Evolutionary conservation across 2,329 filamentous ascomycete species (phyloP), one percentile per base, ranked within the genome.

Genomic region (Emmonsia crescens): DNA sequence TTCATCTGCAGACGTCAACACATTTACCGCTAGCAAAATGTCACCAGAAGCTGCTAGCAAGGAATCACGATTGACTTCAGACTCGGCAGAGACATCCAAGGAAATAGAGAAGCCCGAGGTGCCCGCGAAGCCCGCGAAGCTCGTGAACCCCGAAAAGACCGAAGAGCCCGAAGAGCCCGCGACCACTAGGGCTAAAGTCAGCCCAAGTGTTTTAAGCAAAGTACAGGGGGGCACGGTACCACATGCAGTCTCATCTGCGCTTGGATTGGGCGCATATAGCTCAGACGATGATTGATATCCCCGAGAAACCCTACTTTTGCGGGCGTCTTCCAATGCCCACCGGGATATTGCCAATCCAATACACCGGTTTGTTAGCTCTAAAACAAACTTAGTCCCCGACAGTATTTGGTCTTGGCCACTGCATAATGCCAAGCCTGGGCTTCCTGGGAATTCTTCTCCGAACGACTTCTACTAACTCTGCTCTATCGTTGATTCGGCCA

Each of bases 231-330:
- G 24, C 6, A 14, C 60, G n/a, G 71, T 72, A 57, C 60, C 68
- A 49, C 21, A 27, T 27, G 21, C 12, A 38, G 60, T 68, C n/a
- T 42, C 70, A 12, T 58, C 64, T 19, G 67, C 67, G 19, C 68
- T 76, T 31, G 75, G 74, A 24, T 63, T 77, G 52, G 73, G 68
- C 21, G 73, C 67, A 19, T 77, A 77, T 61, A 72, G 70, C 62
- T 77, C 75, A 8, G 75, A 76, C 60, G 75, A 75, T 21, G 75
- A 76, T 65, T 75, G 63, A 73, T 56, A 42, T 36, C 14, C 36
- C 31, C 12, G 36, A 36, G 31, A 5, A 33, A 8, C 9, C 9
- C 31, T 12, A 14, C 46, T 14, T 12, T 33, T 38, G 24, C 21
- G 9, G 51, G 12, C 14, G 6, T 38, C 31, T 38, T 29, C 27